A percentile compares a stretch with the other conserved stretches of the same genome.
Conservation (phyloP, 345 rosid species). For the Populus deltoides region DNA sequence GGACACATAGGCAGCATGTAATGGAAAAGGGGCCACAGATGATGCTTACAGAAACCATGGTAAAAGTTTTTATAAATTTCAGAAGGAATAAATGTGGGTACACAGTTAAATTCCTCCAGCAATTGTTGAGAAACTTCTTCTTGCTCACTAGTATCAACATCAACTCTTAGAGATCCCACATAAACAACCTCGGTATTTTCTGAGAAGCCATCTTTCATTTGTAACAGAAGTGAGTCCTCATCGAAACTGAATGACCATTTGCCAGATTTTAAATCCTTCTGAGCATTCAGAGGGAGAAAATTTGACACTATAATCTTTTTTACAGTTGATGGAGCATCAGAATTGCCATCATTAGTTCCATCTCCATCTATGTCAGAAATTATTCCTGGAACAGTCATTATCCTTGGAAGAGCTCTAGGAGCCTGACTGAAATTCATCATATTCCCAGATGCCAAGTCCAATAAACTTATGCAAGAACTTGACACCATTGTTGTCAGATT, state of each 20-base stretch:
- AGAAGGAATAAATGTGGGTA: slow-evolving; percentile 43
- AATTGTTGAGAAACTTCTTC: slow-evolving; percentile 40
- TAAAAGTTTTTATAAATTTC: slow-evolving; percentile 38
- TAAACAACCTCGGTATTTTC: slow-evolving; percentile 31
- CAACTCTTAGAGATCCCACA: slow-evolving; percentile 44
- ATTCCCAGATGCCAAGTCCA: slow-evolving; percentile 61
- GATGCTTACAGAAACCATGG: slow-evolving; percentile 47
- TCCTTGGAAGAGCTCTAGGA: slow-evolving; percentile 48
- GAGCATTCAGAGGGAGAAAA: slow-evolving; percentile 38
- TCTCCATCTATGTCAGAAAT: slow-evolving; percentile 45
- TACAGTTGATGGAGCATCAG: slow-evolving; percentile 12
- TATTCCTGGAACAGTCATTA: slow-evolving; percentile 57
- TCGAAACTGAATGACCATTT: slow-evolving; percentile 40
- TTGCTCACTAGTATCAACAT: slow-evolving; percentile 38
- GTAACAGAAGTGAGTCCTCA: slow-evolving; percentile 36
- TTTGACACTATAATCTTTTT: slow-evolving; percentile 41
- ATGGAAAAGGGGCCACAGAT: slow-evolving; percentile 53
- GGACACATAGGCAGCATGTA: slow-evolving; percentile 46
- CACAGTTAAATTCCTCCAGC: slow-evolving; percentile 42
- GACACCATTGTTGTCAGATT: slow-evolving; percentile 44
- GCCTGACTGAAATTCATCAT: slow-evolving; percentile 52
- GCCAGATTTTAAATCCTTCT: slow-evolving; percentile 30
- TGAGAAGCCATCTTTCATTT: slow-evolving; percentile 42
- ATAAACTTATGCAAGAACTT: slow-evolving; percentile 57
- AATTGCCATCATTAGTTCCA: slow-evolving; percentile 14